Base-by-base conservation (phyloP, 2,329 filamentous ascomycete genomes). In the Fusarium marasasianum region DNA sequence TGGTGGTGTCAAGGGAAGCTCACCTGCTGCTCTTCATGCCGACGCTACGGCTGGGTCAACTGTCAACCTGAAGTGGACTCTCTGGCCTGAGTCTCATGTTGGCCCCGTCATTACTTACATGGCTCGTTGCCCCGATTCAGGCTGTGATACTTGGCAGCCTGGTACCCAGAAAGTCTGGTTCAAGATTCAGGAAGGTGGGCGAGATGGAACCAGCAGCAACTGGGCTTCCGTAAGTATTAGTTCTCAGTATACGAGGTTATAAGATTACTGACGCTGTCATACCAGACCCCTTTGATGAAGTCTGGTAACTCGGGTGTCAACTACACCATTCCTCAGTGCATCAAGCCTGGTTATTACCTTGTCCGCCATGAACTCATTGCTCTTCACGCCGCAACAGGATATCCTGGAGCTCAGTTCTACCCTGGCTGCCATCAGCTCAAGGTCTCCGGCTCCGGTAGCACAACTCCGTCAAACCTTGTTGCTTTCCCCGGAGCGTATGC, bases 71-170 rank as follows among this genome's bases (percentile, higher is more conserved):
- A 81, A 82, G 62, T 91, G 89, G 89, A 91, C 88, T 10, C 75
- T 85, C 4, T 86, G 84, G 84, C 84, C 84, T 1, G 84, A 85
- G 13, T 85, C 82, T 10, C 88, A 89, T 66, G 81, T 87, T 37
- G 89, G 89, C 0, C 88, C 89, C 2, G 79, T 87, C 3, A 82
- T 91, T 63, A 91, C 89, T 2, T 91, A 91, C 76, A 89, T 91
- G 88, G 89, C 89, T 9, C 82, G 83, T 40, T 91, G 89, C 79
- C 87, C 88, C 0, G 85, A 87, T 48, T 78, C 81, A 0, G 84
- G 87, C 3, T 90, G 88, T 78, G 84, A 85, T 60, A 80, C 81
- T 60, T 90, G 84, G 76, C 79, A 83, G 65, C 88, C 88, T 11
- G 85, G 83, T 1, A 84, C 80, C 14, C 78, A 76, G 82, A 84